A percentile compares a stretch with the other conserved stretches of the same genome.
phyloP scores from a whole-genome alignment of 2,329 filamentous ascomycete genomes.

The Colletotrichum orbiculare region DNA sequence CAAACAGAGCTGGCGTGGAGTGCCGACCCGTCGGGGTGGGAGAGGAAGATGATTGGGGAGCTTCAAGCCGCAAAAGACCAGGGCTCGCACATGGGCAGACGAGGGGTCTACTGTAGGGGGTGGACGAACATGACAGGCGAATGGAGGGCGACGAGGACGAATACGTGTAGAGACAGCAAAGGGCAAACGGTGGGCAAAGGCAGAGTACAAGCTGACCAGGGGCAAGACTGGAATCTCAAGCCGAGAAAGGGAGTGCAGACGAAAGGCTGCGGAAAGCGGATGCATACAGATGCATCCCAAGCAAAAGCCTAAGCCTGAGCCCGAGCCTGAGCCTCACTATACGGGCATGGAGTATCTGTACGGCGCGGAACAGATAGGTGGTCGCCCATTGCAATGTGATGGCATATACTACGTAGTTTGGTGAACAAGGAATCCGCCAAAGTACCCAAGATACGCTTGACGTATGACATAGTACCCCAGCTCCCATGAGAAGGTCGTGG shows the following conservation, averaged over 20 bases:
- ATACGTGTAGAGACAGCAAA: conserved; percentile 14
- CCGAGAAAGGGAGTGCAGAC: conserved; percentile 35
- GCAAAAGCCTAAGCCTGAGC: conserved; percentile 14
- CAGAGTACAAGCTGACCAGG: conserved; percentile 31
- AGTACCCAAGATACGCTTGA: conserved; percentile 17
- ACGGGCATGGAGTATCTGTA: conserved; percentile 17
- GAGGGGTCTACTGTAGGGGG: conserved; percentile 3
- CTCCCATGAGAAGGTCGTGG: conserved; percentile 3
- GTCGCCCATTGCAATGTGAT: neutral
- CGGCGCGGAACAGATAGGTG: conserved; percentile 2
- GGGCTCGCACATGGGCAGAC: conserved; percentile 22
- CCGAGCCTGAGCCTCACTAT: conserved; percentile 16
- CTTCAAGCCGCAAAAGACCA: conserved; percentile 31
- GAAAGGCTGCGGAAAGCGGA: conserved; percentile 33
- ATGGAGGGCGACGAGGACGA: conserved; percentile 20
- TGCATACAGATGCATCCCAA: conserved; percentile 18
- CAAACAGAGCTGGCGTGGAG: conserved; percentile 35
- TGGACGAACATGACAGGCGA: conserved; percentile 24
- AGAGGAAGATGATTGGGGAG: conserved; percentile 36
- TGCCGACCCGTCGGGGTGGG: conserved; percentile 37
- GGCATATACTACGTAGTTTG: neutral
- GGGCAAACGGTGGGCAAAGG: conserved; percentile 36
- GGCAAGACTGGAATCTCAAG: conserved; percentile 34
- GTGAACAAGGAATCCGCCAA: conserved; percentile 6
- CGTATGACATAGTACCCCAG: conserved; percentile 26